These are phyloP conservation scores for Dovyalis caffra DNA, from an alignment of 345 rosid genomes.

Conservation along the genomic window DNA sequence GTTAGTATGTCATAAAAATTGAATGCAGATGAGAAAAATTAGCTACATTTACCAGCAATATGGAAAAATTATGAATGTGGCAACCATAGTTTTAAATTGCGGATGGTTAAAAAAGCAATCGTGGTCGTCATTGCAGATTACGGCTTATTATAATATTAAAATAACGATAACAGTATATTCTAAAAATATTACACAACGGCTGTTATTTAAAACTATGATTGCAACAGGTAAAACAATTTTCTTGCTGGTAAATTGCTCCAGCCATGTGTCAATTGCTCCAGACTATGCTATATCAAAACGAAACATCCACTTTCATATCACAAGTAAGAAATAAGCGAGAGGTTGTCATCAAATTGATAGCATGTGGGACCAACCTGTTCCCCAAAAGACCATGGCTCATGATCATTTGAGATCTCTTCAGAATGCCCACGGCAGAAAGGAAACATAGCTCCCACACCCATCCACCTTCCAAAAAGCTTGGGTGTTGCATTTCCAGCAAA, in stretches of 20 bases:
- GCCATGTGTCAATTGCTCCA: neutral
- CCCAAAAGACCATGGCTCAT: conserved; percentile 98
- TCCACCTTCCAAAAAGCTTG: conserved; percentile 85
- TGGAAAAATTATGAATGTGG: neutral
- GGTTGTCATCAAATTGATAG: conserved; percentile 4
- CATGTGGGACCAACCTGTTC: conserved; percentile 61
- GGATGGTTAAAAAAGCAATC: no score
- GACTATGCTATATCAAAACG: neutral
- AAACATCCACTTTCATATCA: neutral
- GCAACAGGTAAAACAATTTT: no score
- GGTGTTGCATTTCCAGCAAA: conserved; percentile 88
- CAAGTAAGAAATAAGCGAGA: neutral
- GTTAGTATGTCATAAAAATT: conserved; percentile 1
- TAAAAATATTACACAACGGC: no score
- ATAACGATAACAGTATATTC: no score
- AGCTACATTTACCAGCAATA: neutral
- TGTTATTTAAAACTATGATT: no score
- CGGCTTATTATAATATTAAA: no score
- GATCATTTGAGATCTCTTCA: conserved; percentile 61
- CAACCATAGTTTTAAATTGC: no score
- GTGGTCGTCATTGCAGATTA: no score
- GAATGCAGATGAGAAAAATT: neutral
- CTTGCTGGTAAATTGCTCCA: no score
- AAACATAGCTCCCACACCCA: conserved; percentile 92
- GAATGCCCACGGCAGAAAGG: conserved; percentile 94